Percentiles rank a stretch among this genome's conserved stretches.
Evolutionary conservation across 345 rosid genomes (phyloP).

Genomic region (Hibiscus tridactylites): DNA sequence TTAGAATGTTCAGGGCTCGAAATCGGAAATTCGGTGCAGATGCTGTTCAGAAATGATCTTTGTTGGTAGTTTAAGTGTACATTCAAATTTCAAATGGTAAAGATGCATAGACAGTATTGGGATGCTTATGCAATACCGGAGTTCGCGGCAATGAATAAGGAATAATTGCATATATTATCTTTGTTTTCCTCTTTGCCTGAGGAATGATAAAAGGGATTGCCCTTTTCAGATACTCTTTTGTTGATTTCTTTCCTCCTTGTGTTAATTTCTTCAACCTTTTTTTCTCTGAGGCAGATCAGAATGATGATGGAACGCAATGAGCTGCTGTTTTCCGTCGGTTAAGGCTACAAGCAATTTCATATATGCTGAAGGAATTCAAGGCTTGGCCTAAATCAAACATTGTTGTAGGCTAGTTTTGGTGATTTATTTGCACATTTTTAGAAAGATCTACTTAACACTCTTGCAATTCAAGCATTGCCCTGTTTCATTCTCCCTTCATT

Average conservation of each 20-base stretch:
- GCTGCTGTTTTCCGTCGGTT: background rate
- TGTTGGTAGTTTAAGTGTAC: background rate
- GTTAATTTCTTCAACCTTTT: conserved; percentile 1
- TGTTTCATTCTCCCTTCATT: background rate
- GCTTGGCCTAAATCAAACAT: background rate
- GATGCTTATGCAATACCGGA: background rate
- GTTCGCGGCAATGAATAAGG: too few species aligned
- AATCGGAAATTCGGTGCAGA: background rate
- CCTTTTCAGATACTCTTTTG: background rate
- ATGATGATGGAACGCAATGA: conserved; percentile 13
- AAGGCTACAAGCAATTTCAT: background rate
- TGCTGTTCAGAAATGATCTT: background rate
- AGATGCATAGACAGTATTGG: background rate
- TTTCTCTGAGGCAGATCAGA: conserved; percentile 18
- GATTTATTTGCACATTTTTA: background rate
- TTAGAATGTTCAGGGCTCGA: background rate
- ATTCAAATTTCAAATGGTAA: background rate
- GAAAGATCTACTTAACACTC: background rate
- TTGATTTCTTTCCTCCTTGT: background rate
- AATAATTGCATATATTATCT: background rate
- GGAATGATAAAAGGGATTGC: background rate
- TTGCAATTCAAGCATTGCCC: background rate
- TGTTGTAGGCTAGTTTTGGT: conserved; percentile 10
- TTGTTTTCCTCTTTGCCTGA: background rate
- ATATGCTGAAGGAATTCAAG: conserved; percentile 1